Evolutionary conservation across 495 filamentous ascomycete genomes (phyloP), one percentile per base, ranked within the genome.

Genomic region (Aspergillus carlsbadensis): DNA sequence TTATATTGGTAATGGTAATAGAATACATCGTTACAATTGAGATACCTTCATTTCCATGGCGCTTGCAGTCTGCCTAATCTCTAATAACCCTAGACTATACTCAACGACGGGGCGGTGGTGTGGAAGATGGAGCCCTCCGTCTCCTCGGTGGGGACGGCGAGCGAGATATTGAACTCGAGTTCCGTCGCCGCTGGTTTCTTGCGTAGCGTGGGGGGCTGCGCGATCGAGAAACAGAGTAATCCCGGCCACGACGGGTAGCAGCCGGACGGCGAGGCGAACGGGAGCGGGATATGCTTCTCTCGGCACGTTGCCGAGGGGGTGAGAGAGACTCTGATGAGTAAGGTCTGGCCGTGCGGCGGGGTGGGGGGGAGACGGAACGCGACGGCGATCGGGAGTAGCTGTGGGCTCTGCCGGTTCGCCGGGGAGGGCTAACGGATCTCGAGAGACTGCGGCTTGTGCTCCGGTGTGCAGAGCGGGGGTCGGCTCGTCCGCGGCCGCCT

Each of bases 381-480:
- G 72, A 76, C 5, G 53, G 13, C 10, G 73, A 74, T 41, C 68
- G 29, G 11, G 70, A 68, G 40, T 65, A 67, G 46, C 69, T 76
- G 22, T 65, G 70, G 35, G 47, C 57, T 42, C 68, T 61, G 10
- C 54, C 56, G 31, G 63, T 63, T 11, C 44, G 52, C 34, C 67
- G 71, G 20, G 67, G 71, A 3, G 71, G 73, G 0, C 64, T 68
- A 44, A 70, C 66, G 18, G 73, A 76, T 6, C 69, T 67, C 33
- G 71, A 69, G 10, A 56, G 66, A 34, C 66, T 71, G 42, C 55
- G 61, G 29, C 64, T 29, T 8, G 26, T 8, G 26, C 26, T 65
- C 17, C 65, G 68, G 44, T 63, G 65, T 29, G 47, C 61, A 40
- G 61, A 62, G n/a, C 66, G 66, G 14, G 72, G 71, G 42, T 59